Base-by-base conservation (phyloP, 495 filamentous ascomycete species). In the Aspergillus conjunctus region DNA sequence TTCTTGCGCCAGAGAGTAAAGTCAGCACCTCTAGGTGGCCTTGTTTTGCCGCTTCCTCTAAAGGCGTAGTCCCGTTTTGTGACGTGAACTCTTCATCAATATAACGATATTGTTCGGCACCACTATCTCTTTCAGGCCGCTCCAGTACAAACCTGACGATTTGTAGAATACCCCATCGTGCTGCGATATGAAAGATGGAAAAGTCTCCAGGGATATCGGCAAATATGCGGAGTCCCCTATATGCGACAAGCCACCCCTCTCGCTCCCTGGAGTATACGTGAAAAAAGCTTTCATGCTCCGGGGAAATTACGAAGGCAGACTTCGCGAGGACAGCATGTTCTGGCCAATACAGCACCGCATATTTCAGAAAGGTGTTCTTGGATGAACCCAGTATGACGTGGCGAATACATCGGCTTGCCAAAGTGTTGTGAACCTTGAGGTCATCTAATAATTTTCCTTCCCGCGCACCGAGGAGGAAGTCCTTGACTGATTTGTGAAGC, bases 401-500 rank as follows among this genome's bases (percentile, higher is more conserved):
- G n/a, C n/a, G 37, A 9, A 48, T 17, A 18, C 44, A 48, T 21
- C 44, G 12, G 44, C 18, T 48, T 34, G 51, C 51, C 22, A 37
- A 52, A n/a, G 26, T 14, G 3, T 15, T 17, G 18, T 32, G 22
- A 26, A 3, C 15, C 20, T 22, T 18, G 2, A 41, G n/a, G 3
- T 54, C 51, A 3, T 34, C 9, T 26, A 26, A 26, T 26, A 26
- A 26, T 26, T 26, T 26, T 21, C 17, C 15, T 54, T 21, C 11
- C n/a, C 20, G 37, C 4, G 43, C 26, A 48, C 33, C 39, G 9
- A 63, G 21, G 31, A 69, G 58, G 32, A 66, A 71, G 41, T 71
- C 66, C 39, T 62, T 64, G 1, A 68, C 63, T 3, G 68, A 71
- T 18, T 66, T 63, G 44, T 68, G 68, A 7, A 70, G 52, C 7